Evolutionary conservation across 1,284 basidiomycete species (phyloP).

Genomic region (Ganoderma leucocontextum): DNA sequence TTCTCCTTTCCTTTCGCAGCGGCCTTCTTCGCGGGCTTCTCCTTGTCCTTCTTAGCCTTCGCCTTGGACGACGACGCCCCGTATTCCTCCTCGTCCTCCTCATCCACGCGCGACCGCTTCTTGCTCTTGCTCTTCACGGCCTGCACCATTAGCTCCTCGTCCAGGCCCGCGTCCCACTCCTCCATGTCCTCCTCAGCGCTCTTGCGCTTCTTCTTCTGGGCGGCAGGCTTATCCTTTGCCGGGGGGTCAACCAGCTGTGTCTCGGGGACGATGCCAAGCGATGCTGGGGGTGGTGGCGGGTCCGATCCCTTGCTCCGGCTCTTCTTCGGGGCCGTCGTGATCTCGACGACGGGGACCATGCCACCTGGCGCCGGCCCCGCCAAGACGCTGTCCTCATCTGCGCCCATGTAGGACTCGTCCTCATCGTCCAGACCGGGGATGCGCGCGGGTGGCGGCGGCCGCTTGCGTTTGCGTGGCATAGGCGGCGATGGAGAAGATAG

Average conservation of each 20-base stretch:
- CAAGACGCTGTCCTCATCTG: slow-evolving; percentile 24
- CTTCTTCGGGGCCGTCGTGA: neutral
- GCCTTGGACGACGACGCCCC: slow-evolving; percentile 19
- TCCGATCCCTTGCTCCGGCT: slow-evolving; percentile 5
- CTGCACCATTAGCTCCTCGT: slow-evolving; percentile 23
- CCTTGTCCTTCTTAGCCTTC: slow-evolving; percentile 34
- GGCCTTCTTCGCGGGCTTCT: slow-evolving; percentile 18
- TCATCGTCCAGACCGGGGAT: slow-evolving; percentile 1
- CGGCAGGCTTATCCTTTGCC: slow-evolving; percentile 18
- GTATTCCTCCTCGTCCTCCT: slow-evolving; percentile 41
- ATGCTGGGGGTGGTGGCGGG: slow-evolving; percentile 27
- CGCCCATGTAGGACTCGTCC: slow-evolving; percentile 22
- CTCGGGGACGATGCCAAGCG: slow-evolving; percentile 24
- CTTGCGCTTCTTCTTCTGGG: slow-evolving; percentile 29
- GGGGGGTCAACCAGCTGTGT: slow-evolving; percentile 19
- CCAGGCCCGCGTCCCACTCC: slow-evolving; percentile 30
- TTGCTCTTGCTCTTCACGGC: slow-evolving; percentile 33
- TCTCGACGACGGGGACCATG: neutral
- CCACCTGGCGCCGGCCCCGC: neutral
- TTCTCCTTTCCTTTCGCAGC: slow-evolving; percentile 25
- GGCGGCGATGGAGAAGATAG: slow-evolving; percentile 39
- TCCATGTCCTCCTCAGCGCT: slow-evolving; percentile 24
- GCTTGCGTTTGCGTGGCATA: slow-evolving; percentile 40
- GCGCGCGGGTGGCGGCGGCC: slow-evolving; percentile 21
- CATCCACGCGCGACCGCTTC: slow-evolving; percentile 26